Percentiles rank a stretch among this genome's conserved stretches.
Evolutionary conservation across 1,139 yeast genomes (phyloP).

Genomic region (Debaryomycetaceae sp.): DNA sequence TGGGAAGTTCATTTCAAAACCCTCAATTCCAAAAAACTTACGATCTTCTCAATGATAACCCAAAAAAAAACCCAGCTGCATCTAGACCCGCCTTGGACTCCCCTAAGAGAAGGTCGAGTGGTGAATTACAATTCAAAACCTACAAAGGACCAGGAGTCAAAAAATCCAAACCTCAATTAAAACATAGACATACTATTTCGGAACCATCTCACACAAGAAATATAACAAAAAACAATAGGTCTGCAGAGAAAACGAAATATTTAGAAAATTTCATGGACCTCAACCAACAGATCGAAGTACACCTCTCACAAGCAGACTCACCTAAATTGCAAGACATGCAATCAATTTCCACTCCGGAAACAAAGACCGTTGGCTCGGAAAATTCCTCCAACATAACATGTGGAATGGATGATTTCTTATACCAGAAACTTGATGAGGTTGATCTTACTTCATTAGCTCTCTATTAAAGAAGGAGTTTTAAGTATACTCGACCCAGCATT

Average conservation of each 20-base stretch:
- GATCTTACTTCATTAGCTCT: conserved; percentile 31
- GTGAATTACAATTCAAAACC: conserved; percentile 38
- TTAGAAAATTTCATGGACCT: conserved; percentile 34
- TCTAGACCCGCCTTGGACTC: conserved; percentile 22
- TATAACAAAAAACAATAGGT: conserved; percentile 1
- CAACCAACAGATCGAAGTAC: conserved; percentile 23
- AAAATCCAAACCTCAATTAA: conserved; percentile 19
- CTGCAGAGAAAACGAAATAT: conserved; percentile 13
- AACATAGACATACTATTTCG: conserved; percentile 21
- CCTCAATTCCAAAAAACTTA: not conserved
- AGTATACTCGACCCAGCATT: not conserved
- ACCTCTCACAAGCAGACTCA: not conserved
- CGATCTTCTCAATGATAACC: conserved; percentile 9
- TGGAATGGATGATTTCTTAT: conserved; percentile 23
- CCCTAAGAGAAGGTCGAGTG: conserved; percentile 21
- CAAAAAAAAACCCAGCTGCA: conserved; percentile 13
- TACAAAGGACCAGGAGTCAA: conserved; percentile 31
- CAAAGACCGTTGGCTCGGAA: not conserved
- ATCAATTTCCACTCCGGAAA: not conserved
- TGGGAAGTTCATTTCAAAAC: not conserved
- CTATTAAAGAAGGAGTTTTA: conserved; percentile 11
- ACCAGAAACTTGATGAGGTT: conserved; percentile 26
- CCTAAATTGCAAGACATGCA: not conserved
- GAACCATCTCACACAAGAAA: conserved; percentile 12
- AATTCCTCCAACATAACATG: conserved; percentile 7